Evolutionary conservation across 2,329 filamentous ascomycete genomes (phyloP).

Genomic region (Boeremia exigua): DNA sequence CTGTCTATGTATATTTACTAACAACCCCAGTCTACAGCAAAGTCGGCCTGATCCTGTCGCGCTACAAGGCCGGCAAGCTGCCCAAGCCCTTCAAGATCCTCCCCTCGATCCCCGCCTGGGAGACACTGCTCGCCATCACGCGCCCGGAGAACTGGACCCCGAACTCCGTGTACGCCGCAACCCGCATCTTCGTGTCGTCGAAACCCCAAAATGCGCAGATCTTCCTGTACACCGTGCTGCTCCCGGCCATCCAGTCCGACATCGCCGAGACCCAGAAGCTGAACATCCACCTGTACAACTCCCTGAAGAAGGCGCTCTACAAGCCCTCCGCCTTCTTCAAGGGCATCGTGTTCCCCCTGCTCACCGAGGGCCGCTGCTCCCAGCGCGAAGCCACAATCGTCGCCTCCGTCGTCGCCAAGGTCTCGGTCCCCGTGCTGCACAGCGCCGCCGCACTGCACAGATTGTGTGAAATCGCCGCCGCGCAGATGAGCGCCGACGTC

Average conservation of each 20-base stretch:
- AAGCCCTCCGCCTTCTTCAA: constrained; percentile 98
- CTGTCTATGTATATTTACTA: constrained; percentile 1
- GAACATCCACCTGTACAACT: constrained; percentile 93
- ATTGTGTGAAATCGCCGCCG: constrained; percentile 91
- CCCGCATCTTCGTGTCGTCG: constrained; percentile 87
- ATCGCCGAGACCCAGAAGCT: constrained; percentile 94
- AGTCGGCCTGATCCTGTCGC: constrained; percentile 85
- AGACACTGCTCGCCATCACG: constrained; percentile 84
- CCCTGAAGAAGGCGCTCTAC: constrained; percentile 89
- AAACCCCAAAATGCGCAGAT: constrained; percentile 80
- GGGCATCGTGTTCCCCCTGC: constrained; percentile 89
- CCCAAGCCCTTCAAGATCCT: constrained; percentile 98
- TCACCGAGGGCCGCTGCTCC: constrained; percentile 85
- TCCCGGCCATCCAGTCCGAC: constrained; percentile 90
- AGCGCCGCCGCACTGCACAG: constrained; percentile 90
- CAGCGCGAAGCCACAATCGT: constrained; percentile 92
- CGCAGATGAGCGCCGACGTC: constrained; percentile 81
- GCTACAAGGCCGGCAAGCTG: constrained; percentile 94
- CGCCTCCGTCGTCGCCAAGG: constrained; percentile 80
- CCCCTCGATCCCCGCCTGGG: constrained; percentile 90
- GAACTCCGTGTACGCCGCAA: constrained; percentile 86
- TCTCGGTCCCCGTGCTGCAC: constrained; percentile 89
- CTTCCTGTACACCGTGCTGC: constrained; percentile 85
- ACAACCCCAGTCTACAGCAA: constrained; percentile 75
- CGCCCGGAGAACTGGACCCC: constrained; percentile 78